phyloP scores from a whole-genome alignment of 1,284 basidiomycete species.

The Volvariella volvacea region DNA sequence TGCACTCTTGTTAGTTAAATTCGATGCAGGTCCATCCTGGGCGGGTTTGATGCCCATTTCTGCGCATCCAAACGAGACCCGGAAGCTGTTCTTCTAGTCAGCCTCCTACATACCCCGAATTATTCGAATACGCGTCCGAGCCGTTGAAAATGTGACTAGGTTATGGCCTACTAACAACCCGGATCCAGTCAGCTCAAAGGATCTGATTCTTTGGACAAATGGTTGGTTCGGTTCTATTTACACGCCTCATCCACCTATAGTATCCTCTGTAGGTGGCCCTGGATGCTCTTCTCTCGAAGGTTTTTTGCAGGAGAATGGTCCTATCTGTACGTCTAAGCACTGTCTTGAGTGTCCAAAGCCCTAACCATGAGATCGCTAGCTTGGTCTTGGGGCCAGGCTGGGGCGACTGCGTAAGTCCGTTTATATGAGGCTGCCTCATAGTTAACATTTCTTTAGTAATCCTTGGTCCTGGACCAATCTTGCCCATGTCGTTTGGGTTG shows the following conservation, averaged over 20 bases:
- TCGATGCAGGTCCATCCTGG: constrained; percentile 72
- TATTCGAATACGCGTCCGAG: constrained; percentile 63
- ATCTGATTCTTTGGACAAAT: constrained; percentile 48
- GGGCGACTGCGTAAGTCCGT: constrained; percentile 42
- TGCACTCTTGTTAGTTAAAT: constrained; percentile 66
- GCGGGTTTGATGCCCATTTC: constrained; percentile 70
- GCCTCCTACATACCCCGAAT: constrained; percentile 47
- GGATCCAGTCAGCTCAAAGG: constrained; percentile 36
- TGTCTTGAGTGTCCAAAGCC: constrained; percentile 1
- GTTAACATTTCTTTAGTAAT: constrained; percentile 21
- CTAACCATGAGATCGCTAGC: constrained; percentile 28
- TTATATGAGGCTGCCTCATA: too few species aligned
- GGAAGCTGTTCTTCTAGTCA: constrained; percentile 49
- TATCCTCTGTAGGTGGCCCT: too few species aligned
- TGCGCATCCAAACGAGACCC: constrained; percentile 48
- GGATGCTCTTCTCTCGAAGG: constrained; percentile 73
- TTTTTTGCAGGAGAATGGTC: constrained; percentile 71
- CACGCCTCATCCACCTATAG: constrained; percentile 12
- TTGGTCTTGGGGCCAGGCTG: constrained; percentile 51
- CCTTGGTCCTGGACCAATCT: constrained; percentile 69
- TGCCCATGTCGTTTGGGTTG: constrained; percentile 65
- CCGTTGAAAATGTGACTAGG: too few species aligned
- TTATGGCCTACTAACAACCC: constrained; percentile 40
- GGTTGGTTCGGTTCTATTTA: constrained; percentile 18
- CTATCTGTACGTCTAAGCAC: constrained; percentile 21